Base-by-base conservation (phyloP, 257 asterid genomes). In the Ilex aquifolium region DNA sequence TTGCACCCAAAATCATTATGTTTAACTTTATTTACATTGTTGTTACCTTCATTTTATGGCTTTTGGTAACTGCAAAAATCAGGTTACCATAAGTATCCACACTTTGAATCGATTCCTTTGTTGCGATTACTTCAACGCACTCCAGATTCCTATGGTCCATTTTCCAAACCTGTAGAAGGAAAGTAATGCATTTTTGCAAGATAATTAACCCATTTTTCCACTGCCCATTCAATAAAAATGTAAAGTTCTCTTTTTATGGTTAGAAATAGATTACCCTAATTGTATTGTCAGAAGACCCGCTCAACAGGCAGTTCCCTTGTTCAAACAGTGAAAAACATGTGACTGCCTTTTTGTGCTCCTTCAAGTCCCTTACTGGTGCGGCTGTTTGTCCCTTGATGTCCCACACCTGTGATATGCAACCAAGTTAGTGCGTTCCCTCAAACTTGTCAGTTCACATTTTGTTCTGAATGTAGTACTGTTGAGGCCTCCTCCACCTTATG, bases 231-330 rank as follows among this genome's bases (percentile, higher is more conserved):
- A 12, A 29, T 44, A 36, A 49, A 57, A 31, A 17, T 31, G 58
- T 55, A 46, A 17, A 49, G 51, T 32, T 68, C 65, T 6, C 14
- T 3, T 6, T 53, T 62, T 50, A 6, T 14, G 31, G 27, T 32
- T 4, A 49, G 32, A 31, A 14, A 57, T n/a, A 16, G 5, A 27
- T 71, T 61, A 83, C 98, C 96, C 80, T 91, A n/a, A 88, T 80
- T 51, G 93, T 82, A 74, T 80, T 91, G 76, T 88, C 98, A 17
- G 84, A 69, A 44, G 98, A 91, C 10, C 90, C 89, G 77, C 93
- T 88, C 65, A 91, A 72, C 55, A 91, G 86, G 68, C 91, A 80
- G 74, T 77, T 83, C 65, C 95, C 95, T 31, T 74, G 85, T 69
- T 88, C 95, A 42, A 76, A 82, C 39, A 88, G 80, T 3, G 95